Percentiles rank a stretch among this genome's conserved stretches.
Evolutionary conservation across 495 filamentous ascomycete species (phyloP).

Genomic region (Hypomontagnella monticulosa): DNA sequence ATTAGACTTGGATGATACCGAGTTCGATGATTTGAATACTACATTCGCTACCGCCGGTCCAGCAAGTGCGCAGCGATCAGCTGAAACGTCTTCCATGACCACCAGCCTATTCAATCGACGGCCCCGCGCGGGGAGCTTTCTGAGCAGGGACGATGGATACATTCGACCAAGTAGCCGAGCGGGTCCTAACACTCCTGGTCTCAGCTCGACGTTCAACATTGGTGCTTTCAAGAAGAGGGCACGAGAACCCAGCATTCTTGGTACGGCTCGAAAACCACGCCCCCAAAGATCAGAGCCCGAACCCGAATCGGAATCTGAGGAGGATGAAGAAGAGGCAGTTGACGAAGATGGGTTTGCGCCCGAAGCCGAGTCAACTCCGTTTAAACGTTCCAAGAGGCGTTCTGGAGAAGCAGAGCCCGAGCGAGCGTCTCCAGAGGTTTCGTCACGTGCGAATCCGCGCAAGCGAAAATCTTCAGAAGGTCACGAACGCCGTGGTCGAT

Average conservation of each 20-base stretch:
- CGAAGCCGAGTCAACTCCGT: slow-evolving; percentile 57
- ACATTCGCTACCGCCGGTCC: slow-evolving; percentile 49
- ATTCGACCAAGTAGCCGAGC: slow-evolving; percentile 59
- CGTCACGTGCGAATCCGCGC: slow-evolving; percentile 46
- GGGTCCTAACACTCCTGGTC: slow-evolving; percentile 55
- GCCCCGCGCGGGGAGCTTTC: slow-evolving; percentile 58
- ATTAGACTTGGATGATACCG: slow-evolving; percentile 56
- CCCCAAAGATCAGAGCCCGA: slow-evolving; percentile 45
- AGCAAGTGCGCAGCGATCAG: slow-evolving; percentile 50
- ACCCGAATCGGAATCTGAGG: slow-evolving; percentile 23
- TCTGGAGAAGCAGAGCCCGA: slow-evolving; percentile 27
- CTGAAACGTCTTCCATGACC: slow-evolving; percentile 57
- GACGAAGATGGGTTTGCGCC: slow-evolving; percentile 52
- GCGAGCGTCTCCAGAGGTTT: slow-evolving; percentile 23
- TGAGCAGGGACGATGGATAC: slow-evolving; percentile 53
- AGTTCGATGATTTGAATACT: slow-evolving; percentile 58
- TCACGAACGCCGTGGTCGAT: slow-evolving; percentile 42
- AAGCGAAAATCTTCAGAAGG: slow-evolving; percentile 59
- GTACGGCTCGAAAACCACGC: slow-evolving; percentile 51
- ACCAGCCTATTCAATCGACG: slow-evolving; percentile 55
- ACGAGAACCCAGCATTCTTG: slow-evolving; percentile 60
- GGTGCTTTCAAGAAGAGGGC: slow-evolving; percentile 56
- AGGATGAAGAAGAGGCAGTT: slow-evolving; percentile 40
- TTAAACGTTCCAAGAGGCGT: slow-evolving; percentile 49
- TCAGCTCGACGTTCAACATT: slow-evolving; percentile 56